Evolutionary conservation across 257 asterid genomes (phyloP).

Genomic region (Nicotiana tomentosiformis): DNA sequence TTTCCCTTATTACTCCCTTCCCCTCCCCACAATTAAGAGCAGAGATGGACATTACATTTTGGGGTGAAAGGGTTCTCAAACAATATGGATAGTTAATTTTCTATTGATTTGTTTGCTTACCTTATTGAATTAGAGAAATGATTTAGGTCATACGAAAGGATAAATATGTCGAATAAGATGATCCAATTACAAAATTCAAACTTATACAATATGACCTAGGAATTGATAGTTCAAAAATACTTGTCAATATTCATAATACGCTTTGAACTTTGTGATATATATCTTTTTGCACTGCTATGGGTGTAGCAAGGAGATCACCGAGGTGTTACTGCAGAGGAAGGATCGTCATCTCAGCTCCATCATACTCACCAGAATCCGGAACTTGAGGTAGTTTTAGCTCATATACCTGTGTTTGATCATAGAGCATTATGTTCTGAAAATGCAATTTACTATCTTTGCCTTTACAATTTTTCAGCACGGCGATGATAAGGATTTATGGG

Average conservation of each 20-base stretch:
- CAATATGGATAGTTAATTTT: not conserved
- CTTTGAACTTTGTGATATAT: not conserved
- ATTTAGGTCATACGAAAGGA: not conserved
- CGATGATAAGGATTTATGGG: not conserved
- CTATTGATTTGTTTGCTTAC: too few species aligned
- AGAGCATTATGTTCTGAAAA: not conserved
- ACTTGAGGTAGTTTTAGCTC: not conserved
- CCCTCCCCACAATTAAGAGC: not conserved
- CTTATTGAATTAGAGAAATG: too few species aligned
- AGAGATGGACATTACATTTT: not conserved
- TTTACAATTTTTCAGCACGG: not conserved
- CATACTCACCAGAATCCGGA: not conserved
- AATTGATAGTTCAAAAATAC: not conserved
- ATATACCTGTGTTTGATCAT: not conserved
- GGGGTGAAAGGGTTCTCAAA: not conserved
- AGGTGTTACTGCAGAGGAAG: not conserved
- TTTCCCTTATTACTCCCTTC: not conserved
- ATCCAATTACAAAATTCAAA: not conserved
- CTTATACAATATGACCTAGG: not conserved
- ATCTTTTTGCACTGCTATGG: not conserved
- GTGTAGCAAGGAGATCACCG: not conserved
- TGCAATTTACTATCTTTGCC: not conserved
- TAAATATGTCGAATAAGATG: not conserved
- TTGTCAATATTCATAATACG: not conserved
- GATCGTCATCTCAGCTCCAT: not conserved